Base-by-base conservation (phyloP, 441 rosid genomes). In the Lagerstroemia fauriei region DNA sequence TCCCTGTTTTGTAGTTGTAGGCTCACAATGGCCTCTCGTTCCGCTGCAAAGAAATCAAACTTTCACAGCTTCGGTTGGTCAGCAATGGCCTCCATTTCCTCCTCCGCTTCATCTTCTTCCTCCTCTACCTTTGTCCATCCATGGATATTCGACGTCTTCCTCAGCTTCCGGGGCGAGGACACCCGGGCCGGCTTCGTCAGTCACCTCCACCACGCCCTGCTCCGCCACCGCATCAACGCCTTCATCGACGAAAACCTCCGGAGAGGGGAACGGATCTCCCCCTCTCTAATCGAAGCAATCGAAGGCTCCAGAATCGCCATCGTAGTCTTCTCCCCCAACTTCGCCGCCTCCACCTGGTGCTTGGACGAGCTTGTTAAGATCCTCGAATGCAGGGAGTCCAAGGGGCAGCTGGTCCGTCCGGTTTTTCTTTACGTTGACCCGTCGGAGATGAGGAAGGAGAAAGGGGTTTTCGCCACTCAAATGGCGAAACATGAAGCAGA, bases 381-480 rank as follows among this genome's bases (percentile, higher is more conserved):
- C 76, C 76, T 41, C 24, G 50, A 72, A 20, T 72, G 50, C 50
- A 38, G 50, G 76, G 76, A 72, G 50, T 71, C 76, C 31, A 22
- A n/a, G n/a, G 76, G 76, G 50, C 76, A 72, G 38, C 76, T 72
- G 76, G 76, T 72, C 38, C 76, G 76, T 10, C 50, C 76, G 25
- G 51, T 72, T 11, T 72, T 72, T 41, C 50, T 16, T 48, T 31
- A 38, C 29, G 76, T 72, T 16, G 76, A 72, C 50, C 76, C 76
- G 50, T 72, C 76, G 13, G 11, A 72, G 16, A 38, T 72, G 50
- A 44, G 51, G 76, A 72, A 72, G 29, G 50, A 38, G 76, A 72
- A 50, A n/a, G 50, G 76, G 50, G 31, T 72, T 44, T 72, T 72
- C n/a, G 65, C 65, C 11, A 0, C 65, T 59, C 65, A 59, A 24